Evolutionary conservation across 192 early-diverging fungal genomes (phyloP).

Genomic region (Geranomyces variabilis): DNA sequence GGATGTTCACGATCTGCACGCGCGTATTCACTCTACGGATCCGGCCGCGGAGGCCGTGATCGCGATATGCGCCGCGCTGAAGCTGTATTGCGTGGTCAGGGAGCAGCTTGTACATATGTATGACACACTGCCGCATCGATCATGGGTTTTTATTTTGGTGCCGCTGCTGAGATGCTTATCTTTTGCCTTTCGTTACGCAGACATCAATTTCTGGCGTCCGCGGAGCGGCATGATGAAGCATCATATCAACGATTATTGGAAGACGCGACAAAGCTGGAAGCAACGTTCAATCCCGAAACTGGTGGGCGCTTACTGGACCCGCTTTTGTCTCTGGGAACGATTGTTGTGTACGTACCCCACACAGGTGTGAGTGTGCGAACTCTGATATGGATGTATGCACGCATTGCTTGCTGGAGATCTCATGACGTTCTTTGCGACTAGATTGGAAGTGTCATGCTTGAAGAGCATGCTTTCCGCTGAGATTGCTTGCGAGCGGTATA

Average conservation of each 20-base stretch:
- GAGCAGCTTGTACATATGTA: conserved; percentile 3
- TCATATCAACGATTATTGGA: neutral
- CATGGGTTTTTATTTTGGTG: neutral
- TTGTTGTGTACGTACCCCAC: neutral
- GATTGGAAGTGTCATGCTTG: conserved; percentile 9
- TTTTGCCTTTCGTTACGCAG: neutral
- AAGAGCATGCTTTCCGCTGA: neutral
- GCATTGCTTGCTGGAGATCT: too few species aligned
- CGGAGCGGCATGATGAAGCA: neutral
- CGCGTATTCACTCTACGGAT: neutral
- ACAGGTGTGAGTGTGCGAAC: neutral
- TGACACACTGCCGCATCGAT: neutral
- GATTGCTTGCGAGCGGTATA: conserved; percentile 9
- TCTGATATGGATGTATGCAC: neutral
- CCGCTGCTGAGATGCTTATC: neutral
- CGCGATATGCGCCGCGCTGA: neutral
- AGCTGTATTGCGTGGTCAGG: conserved; percentile 1
- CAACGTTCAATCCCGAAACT: neutral
- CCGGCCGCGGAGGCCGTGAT: neutral
- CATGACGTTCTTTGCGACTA: too few species aligned
- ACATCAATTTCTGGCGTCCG: neutral
- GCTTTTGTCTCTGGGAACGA: neutral
- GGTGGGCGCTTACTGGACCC: neutral
- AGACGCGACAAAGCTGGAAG: neutral
- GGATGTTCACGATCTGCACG: neutral